Evolutionary conservation across 164 flowering plant genomes (phyloP).

Genomic region (Annona squamosa): DNA sequence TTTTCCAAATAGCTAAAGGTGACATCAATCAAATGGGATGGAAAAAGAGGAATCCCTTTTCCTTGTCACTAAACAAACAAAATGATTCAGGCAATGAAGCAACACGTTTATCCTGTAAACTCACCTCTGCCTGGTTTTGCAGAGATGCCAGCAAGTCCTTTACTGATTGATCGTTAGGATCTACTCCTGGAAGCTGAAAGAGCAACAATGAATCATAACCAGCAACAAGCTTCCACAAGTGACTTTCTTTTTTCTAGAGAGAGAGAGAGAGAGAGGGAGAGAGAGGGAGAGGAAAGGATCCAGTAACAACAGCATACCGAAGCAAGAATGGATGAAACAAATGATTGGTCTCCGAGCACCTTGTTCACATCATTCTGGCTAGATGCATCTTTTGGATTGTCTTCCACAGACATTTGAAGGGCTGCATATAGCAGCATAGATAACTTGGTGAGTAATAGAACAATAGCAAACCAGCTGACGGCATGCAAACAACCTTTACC

Average conservation of each 20-base stretch:
- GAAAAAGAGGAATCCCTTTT: too few species aligned
- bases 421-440: conserved; percentile 42
- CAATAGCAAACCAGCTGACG: background rate
- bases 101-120: conserved; percentile 9
- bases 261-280: too few species aligned
- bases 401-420: conserved; percentile 81
- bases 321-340: conserved; percentile 74
- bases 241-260: too few species aligned
- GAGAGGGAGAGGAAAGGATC: too few species aligned
- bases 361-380: conserved; percentile 58
- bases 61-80: too few species aligned
- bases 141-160: conserved; percentile 85
- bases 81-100: too few species aligned
- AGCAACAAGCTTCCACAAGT: background rate
- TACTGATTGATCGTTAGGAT: conserved; percentile 84
- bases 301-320: conserved; percentile 34
- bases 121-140: conserved; percentile 75
- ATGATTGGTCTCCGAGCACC: conserved; percentile 69
- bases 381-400: conserved; percentile 38
- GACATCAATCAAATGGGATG: too few species aligned
- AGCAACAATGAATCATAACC: conserved; percentile 2
- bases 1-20: too few species aligned
- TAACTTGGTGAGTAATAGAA: background rate
- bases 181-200: conserved; percentile 92
- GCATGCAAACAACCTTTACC: background rate